Evolutionary conservation across 257 asterid genomes (phyloP).

Genomic region (Plantago ovata): DNA sequence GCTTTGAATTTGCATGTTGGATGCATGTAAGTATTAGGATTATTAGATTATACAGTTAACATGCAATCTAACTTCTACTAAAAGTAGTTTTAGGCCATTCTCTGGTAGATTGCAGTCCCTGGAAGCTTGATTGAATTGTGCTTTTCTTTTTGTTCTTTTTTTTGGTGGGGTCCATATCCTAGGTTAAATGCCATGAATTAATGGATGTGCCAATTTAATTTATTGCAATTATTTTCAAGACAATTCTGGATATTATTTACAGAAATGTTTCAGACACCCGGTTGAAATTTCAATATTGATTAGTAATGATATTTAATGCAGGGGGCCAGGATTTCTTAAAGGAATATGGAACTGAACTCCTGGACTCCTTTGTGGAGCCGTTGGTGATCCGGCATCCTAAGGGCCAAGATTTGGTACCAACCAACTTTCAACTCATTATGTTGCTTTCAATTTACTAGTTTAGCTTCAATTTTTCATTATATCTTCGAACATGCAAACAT

Average conservation of each 20-base stretch:
- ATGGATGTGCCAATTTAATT: too few species aligned
- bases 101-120: conserved; percentile 8
- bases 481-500: neutral
- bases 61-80: too few species aligned
- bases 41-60: neutral
- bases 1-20: conserved; percentile 1
- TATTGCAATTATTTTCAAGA: too few species aligned
- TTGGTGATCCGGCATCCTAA: conserved; percentile 73
- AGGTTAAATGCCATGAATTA: too few species aligned
- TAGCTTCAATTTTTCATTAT: neutral
- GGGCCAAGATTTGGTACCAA: conserved; percentile 77
- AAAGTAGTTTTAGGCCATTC: neutral
- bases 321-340: conserved; percentile 74
- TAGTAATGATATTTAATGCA: conserved; percentile 23
- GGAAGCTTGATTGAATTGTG: neutral
- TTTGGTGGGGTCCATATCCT: too few species aligned
- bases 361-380: conserved; percentile 67
- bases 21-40: neutral
- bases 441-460: neutral
- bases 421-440: conserved; percentile 4
- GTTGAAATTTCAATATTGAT: neutral
- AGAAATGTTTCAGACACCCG: too few species aligned
- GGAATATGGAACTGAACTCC: conserved; percentile 47
- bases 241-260: too few species aligned
- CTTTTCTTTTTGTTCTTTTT: too few species aligned